Conservation (phyloP, 2,329 filamentous ascomycete genomes). For the Calonectria pauciramosa region DNA sequence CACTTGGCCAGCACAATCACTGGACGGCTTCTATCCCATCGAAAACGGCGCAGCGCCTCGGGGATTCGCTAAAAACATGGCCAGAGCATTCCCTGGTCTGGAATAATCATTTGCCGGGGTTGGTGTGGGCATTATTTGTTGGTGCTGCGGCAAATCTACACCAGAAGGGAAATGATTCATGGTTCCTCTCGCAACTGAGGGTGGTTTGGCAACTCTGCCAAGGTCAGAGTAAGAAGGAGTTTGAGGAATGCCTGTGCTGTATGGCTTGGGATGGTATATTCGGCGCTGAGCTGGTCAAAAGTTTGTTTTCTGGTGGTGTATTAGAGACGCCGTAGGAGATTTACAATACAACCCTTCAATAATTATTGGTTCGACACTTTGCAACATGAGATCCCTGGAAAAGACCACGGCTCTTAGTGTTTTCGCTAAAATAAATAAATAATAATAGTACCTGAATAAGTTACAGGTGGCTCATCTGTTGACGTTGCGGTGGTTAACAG, state of each 20-base stretch:
- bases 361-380: too few relatives aligned
- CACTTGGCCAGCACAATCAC: slow-evolving; percentile 2
- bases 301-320: background rate
- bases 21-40: background rate
- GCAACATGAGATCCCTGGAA: too few relatives aligned
- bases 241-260: background rate
- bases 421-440: too few relatives aligned
- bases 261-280: slow-evolving; percentile 13
- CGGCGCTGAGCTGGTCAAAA: background rate
- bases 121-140: slow-evolving; percentile 14
- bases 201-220: background rate
- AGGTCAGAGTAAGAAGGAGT: background rate
- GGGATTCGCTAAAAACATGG: background rate
- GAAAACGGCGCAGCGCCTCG: background rate
- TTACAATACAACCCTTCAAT: too few relatives aligned
- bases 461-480: too few relatives aligned
- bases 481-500: too few relatives aligned
- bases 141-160: background rate
- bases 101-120: background rate
- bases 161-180: background rate
- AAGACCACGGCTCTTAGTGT: too few relatives aligned
- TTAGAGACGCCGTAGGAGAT: background rate
- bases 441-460: too few relatives aligned
- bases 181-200: slow-evolving; percentile 9
- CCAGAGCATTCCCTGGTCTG: background rate